Conservation (phyloP, 2,329 filamentous ascomycete species). For the Xylaria sp. region DNA sequence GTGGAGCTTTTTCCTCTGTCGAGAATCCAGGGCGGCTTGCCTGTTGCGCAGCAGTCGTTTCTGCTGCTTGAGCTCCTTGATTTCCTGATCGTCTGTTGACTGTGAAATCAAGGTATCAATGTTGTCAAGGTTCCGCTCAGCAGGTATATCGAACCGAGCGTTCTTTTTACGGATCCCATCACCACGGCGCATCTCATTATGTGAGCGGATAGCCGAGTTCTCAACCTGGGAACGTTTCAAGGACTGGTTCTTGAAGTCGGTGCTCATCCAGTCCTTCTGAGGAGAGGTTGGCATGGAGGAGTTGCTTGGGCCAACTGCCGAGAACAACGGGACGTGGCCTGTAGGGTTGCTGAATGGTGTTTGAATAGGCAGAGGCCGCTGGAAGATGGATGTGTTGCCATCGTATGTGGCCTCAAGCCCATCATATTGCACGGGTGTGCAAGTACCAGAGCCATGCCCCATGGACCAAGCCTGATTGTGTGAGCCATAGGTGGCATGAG, state of each 20-base stretch:
- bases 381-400: slow-evolving; percentile 57
- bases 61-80: slow-evolving; percentile 98
- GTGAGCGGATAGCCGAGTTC: slow-evolving; percentile 73
- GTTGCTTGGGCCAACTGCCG: slow-evolving; percentile 52
- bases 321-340: slow-evolving; percentile 60
- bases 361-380: slow-evolving; percentile 56
- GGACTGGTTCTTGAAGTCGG: slow-evolving; percentile 55
- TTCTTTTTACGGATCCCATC: slow-evolving; percentile 99
- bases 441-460: slow-evolving; percentile 69
- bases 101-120: slow-evolving; percentile 92
- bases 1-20: slow-evolving; percentile 97
- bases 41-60: slow-evolving; percentile 93
- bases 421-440: slow-evolving; percentile 77
- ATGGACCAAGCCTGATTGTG: slow-evolving; percentile 64
- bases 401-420: slow-evolving; percentile 64
- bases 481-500: slow-evolving; percentile 51
- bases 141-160: slow-evolving; percentile 93
- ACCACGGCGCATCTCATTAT: slow-evolving; percentile 77
- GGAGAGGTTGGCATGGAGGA: slow-evolving; percentile 60
- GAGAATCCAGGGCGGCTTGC: slow-evolving; percentile 94
- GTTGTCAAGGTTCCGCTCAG: slow-evolving; percentile 89
- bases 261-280: slow-evolving; percentile 63
- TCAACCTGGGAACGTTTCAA: slow-evolving; percentile 68
- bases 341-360: slow-evolving; percentile 61
- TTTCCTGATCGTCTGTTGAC: slow-evolving; percentile 87